Conservation (phyloP, 1,139 yeast species). For the Saccharomycopsis hybrid region DNA sequence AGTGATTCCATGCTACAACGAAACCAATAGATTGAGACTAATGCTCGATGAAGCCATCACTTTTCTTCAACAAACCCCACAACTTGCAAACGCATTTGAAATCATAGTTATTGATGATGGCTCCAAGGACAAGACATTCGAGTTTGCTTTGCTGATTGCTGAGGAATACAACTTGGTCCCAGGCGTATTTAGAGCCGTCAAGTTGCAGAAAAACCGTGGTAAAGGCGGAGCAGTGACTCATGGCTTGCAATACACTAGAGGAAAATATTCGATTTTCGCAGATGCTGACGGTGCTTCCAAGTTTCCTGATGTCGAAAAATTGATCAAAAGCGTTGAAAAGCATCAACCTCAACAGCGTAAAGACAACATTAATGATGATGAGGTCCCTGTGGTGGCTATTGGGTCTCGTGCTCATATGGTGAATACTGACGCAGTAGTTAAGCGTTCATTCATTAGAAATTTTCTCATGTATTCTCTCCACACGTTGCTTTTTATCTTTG, state of each 20-base stretch:
- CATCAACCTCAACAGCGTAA: conserved; percentile 22
- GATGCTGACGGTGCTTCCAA: conserved; percentile 97
- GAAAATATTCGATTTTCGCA: conserved; percentile 74
- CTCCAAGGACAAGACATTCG: conserved; percentile 72
- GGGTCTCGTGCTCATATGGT: conserved; percentile 98
- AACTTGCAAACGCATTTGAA: conserved; percentile 46
- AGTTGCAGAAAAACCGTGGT: conserved; percentile 71
- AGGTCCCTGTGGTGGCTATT: conserved; percentile 58
- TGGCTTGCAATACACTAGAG: conserved; percentile 74
- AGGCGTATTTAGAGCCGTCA: conserved; percentile 61
- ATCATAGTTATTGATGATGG: conserved; percentile 89
- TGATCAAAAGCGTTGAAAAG: conserved; percentile 40
- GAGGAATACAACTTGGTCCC: conserved; percentile 43
- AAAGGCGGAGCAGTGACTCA: conserved; percentile 98
- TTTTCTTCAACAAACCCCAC: conserved; percentile 39
- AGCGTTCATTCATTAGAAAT: conserved; percentile 81
- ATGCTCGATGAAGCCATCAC: conserved; percentile 77
- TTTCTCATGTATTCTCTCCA: conserved; percentile 92
- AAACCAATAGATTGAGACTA: conserved; percentile 57
- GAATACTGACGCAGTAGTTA: conserved; percentile 90
- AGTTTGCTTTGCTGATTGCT: conserved; percentile 67
- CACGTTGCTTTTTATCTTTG: conserved; percentile 77
- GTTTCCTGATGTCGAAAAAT: conserved; percentile 60
- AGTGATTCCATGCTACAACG: conserved; percentile 90
- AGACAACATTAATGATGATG: neutral